Conservation (phyloP, 495 filamentous ascomycete genomes). For the Trichoderma reesei region DNA sequence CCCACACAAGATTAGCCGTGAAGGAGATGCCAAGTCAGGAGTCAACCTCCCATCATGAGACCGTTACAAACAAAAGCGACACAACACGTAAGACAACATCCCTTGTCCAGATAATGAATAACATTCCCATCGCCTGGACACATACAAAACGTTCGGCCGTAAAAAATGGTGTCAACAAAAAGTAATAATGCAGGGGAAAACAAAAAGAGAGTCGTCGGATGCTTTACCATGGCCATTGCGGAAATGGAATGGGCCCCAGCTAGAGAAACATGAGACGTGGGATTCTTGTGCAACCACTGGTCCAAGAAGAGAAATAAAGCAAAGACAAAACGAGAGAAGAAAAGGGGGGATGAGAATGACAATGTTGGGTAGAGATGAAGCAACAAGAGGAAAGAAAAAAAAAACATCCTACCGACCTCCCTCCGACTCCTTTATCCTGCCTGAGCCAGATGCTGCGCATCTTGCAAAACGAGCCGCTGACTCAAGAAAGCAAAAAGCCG, state of each 20-base stretch:
- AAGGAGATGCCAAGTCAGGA: constrained; percentile 7
- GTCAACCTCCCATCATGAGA: background rate
- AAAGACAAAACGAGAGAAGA: background rate
- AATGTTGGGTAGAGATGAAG: background rate
- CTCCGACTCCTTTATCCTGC: constrained; percentile 24
- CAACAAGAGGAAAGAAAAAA: constrained; percentile 15
- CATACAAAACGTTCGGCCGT: constrained; percentile 10
- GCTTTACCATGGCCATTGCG: constrained; percentile 10
- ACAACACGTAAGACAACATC: no score
- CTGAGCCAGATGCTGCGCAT: constrained; percentile 16
- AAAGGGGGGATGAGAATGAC: no score
- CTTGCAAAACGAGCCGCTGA: constrained; percentile 15
- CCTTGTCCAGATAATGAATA: no score
- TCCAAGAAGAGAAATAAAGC: background rate
- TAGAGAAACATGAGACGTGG: no score
- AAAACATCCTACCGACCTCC: constrained; percentile 14
- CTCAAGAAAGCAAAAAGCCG: constrained; percentile 18
- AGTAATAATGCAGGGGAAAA: background rate
- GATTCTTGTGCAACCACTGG: background rate
- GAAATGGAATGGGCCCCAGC: no score
- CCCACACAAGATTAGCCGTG: background rate
- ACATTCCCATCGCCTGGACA: constrained; percentile 8
- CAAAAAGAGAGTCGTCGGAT: constrained; percentile 8
- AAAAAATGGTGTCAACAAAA: no score
- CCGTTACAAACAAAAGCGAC: background rate